Conservation (phyloP, 345 rosid species). For the Gossypium raimondii region DNA sequence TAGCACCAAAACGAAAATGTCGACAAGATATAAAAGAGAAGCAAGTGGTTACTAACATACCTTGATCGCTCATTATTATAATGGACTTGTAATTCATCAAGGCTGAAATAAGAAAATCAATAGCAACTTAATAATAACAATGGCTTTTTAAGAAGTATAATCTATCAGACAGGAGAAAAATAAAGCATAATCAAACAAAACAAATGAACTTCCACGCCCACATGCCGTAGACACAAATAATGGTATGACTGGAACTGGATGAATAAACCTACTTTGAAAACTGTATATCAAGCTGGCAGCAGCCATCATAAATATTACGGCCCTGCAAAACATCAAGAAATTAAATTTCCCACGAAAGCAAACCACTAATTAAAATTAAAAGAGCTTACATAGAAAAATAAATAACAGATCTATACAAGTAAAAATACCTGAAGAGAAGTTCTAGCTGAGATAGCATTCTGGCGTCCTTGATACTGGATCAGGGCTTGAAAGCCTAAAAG, state of each 20-base stretch:
- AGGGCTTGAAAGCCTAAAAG: constrained; percentile 91
- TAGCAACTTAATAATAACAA: constrained; percentile 12
- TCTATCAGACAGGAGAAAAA: background rate
- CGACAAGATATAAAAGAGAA: constrained; percentile 10
- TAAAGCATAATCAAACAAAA: background rate
- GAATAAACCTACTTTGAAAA: constrained; percentile 72
- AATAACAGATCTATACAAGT: background rate
- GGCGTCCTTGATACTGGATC: constrained; percentile 75
- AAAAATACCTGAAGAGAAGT: constrained; percentile 76
- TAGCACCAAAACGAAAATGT: background rate
- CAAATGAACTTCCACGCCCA: background rate
- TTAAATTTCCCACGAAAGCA: constrained; percentile 11
- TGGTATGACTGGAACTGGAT: constrained; percentile 6
- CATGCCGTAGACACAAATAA: background rate
- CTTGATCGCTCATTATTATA: constrained; percentile 96
- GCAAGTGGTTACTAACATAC: constrained; percentile 30
- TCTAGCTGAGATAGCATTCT: constrained; percentile 77
- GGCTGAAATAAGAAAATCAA: constrained; percentile 43
- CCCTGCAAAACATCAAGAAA: constrained; percentile 48
- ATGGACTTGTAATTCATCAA: constrained; percentile 97
- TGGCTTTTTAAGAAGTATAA: background rate
- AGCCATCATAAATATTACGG: constrained; percentile 94
- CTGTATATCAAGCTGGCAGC: constrained; percentile 98
- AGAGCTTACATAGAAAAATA: constrained; percentile 5
- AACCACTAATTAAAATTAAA: constrained; percentile 5